These are phyloP conservation scores for Hypomontagnella monticulosa DNA, from an alignment of 495 filamentous ascomycete genomes.

Conservation along the genomic window DNA sequence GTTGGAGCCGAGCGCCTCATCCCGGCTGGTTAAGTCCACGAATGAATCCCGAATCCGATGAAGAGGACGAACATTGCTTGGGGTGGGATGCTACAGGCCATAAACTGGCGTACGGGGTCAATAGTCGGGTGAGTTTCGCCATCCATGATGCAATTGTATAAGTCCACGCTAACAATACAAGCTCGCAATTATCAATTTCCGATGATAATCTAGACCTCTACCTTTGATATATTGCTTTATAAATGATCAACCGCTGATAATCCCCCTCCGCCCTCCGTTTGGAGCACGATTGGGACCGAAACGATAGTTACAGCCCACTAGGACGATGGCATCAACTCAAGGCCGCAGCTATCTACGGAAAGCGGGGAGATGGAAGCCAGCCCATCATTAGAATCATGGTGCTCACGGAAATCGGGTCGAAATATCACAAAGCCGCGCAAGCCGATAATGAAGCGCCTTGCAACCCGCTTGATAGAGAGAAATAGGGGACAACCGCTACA, in stretches of 20 bases:
- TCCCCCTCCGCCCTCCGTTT: background rate
- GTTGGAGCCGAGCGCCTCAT: slow-evolving; percentile 63
- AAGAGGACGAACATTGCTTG: slow-evolving; percentile 65
- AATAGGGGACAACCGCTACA: background rate
- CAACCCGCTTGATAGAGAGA: background rate
- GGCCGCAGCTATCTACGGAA: background rate
- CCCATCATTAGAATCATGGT: background rate
- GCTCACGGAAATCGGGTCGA: background rate
- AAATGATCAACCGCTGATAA: background rate
- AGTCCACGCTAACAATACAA: slow-evolving; percentile 35
- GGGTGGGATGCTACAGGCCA: slow-evolving; percentile 82
- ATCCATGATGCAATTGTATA: background rate
- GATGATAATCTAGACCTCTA: slow-evolving; percentile 35
- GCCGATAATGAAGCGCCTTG: background rate
- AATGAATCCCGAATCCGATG: slow-evolving; percentile 54
- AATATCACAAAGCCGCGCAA: background rate
- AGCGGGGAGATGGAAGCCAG: background rate
- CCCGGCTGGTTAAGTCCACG: slow-evolving; percentile 61
- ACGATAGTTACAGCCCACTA: background rate
- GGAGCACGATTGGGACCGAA: background rate
- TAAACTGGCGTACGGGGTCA: slow-evolving; percentile 76
- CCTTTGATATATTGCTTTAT: background rate
- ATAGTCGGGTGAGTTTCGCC: slow-evolving; percentile 67
- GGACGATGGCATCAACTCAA: background rate
- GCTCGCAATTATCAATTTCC: slow-evolving; percentile 61